Evolutionary conservation across 1,284 basidiomycete genomes (phyloP), one percentile per base, ranked within the genome.

Genomic region (Agroathelia rolfsii): DNA sequence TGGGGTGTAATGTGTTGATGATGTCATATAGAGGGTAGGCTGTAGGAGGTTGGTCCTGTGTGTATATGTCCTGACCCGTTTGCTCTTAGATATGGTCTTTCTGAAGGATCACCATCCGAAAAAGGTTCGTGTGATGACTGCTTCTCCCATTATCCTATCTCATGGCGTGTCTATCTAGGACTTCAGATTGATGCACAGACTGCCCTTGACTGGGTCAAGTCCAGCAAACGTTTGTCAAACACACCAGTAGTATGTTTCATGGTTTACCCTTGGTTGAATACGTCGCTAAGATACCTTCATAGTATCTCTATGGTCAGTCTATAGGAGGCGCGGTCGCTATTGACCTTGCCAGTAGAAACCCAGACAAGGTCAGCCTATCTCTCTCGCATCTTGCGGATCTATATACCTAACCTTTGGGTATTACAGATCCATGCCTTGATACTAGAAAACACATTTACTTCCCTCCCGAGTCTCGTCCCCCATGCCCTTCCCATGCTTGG

Each of bases 321-420:
- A 88, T 98, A 18, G 94, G 94, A 10, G 93, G 93, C n/a, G 93
- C 93, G 0, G 92, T 97, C 2, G 72, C 85, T 9, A 83, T 96
- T 32, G 82, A 93, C 53, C 76, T 95, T 4, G 86, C 86, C 0
- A 80, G 77, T 36, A 70, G 73, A 23, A 93, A 93, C 50, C 73
- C 83, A 0, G 58, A 68, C 17, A 71, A 76, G 46, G 84, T 83
- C 37, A 30, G 57, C 52, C 28, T 33, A 24, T 23, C 24, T 19
- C 24, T 17, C 20, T 32, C 28, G 34, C 16, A 31, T 31, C 10
- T 26, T 24, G 10, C 14, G n/a, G n/a, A n/a, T n/a, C n/a, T n/a
- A 25, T 10, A 14, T 24, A 7, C 29, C 34, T 28, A 17, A 28
- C 19, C 34, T 18, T 16, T 19, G 31, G 15, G 29, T 34, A 33